Evolutionary conservation across 2,329 filamentous ascomycete species (phyloP), one percentile per base, ranked within the genome.

Genomic region (Trichocomaceae sp.): DNA sequence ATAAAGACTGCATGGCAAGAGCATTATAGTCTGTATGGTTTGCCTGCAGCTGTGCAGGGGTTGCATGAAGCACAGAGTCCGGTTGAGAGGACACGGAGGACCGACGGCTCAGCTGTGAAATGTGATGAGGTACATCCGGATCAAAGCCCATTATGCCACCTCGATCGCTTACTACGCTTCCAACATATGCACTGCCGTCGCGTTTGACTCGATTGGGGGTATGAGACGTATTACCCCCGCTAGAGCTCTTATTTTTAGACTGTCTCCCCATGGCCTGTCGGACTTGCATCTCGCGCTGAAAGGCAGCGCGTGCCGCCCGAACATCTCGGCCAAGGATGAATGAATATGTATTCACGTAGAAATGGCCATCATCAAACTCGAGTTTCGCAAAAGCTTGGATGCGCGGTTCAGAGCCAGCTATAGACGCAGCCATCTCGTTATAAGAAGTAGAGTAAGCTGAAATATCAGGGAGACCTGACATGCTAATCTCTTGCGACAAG

Each of bases 361-460:
- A 85, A 63, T 83, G 81, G 52, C 83, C 82, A 68, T 86, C 83
- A 50, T 80, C 76, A 65, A 86, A 85, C 62, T 81, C 79, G 47
- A 86, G 74, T 64, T 83, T 83, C 41, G 83, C 83, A 67, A 82
- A 85, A 33, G 82, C 83, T 59, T 80, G 77, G 57, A 83, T 79
- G 47, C 69, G 66, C 46, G 72, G 72, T 57, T 75, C 72, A 1
- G 72, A 74, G 15, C 71, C 72, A 17, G 66, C 64, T 31, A 69
- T 61, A n/a, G 72, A 74, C 13, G 65, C 64, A 2, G 63, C 59
- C 19, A 65, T 39, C 9, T 56, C 66, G 58, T 70, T 66, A 44
- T 67, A 66, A 46, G 57, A 57, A 7, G 63, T 62, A 5, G 63
- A 61, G 52, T 72, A 72, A 42, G 66, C 64, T 31, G 61, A 58